Conservation (phyloP, 2,329 filamentous ascomycete genomes). For the Calonectria pseudoreteaudii region DNA sequence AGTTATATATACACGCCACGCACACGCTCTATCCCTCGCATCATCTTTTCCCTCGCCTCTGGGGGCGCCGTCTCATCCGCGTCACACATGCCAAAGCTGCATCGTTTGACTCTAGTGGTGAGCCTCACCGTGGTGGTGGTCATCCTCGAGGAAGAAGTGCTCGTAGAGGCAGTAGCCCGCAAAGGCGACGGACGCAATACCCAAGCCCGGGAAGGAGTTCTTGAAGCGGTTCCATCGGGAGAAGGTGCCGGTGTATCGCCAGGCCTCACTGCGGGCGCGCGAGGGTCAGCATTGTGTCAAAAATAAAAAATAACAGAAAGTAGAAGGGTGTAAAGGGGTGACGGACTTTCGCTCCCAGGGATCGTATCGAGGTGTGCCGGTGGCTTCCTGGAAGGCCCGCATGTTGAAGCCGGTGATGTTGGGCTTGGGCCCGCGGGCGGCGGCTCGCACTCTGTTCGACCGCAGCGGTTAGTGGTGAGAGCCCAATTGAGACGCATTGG, state of each 20-base stretch:
- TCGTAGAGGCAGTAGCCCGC: slow-evolving; percentile 90
- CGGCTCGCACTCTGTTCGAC: slow-evolving; percentile 57
- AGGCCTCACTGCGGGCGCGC: slow-evolving; percentile 79
- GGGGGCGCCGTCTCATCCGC: slow-evolving; percentile 17
- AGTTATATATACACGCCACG: slow-evolving; percentile 41
- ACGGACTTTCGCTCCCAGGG: slow-evolving; percentile 75
- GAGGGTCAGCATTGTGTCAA: slow-evolving; percentile 24
- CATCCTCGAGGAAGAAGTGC: slow-evolving; percentile 84
- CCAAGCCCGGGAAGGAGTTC: slow-evolving; percentile 87
- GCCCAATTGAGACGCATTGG: slow-evolving; percentile 10
- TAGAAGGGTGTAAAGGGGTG: not conserved
- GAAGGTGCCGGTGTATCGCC: slow-evolving; percentile 93
- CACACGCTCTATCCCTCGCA: slow-evolving; percentile 13
- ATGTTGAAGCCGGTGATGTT: slow-evolving; percentile 96
- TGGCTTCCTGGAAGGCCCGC: slow-evolving; percentile 79
- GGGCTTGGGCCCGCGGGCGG: slow-evolving; percentile 65
- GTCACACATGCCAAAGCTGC: slow-evolving; percentile 19
- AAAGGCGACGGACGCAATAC: slow-evolving; percentile 93
- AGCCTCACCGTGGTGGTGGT: slow-evolving; percentile 69
- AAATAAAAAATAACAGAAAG: not conserved
- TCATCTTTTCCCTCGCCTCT: slow-evolving; percentile 24
- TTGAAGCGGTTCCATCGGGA: slow-evolving; percentile 91
- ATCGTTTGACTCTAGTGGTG: slow-evolving; percentile 59
- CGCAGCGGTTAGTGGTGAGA: slow-evolving; percentile 13
- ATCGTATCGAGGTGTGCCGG: slow-evolving; percentile 72